These are phyloP conservation scores for Blastobotrys peoriensis DNA, from an alignment of 805 yeast genomes.

Conservation along the genomic window DNA sequence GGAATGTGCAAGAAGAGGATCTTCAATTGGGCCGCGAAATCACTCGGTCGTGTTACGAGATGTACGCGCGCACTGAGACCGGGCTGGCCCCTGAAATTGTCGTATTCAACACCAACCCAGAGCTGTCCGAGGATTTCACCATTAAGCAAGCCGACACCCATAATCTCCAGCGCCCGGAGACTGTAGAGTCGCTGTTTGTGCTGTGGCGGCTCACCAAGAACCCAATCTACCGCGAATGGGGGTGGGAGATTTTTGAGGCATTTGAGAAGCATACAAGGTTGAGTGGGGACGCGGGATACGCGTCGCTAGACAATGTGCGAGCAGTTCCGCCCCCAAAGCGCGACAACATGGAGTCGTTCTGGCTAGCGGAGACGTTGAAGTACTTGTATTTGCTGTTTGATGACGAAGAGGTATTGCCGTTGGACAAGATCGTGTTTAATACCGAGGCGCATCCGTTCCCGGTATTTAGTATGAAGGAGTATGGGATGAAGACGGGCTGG, in stretches of 20 bases:
- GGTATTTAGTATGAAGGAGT: constrained; percentile 43
- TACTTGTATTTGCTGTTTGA: constrained; percentile 77
- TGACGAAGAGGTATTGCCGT: constrained; percentile 52
- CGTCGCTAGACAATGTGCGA: constrained; percentile 65
- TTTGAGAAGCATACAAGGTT: constrained; percentile 57
- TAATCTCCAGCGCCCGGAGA: constrained; percentile 88
- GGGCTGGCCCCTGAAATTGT: constrained; percentile 89
- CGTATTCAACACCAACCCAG: constrained; percentile 59
- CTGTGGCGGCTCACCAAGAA: constrained; percentile 77
- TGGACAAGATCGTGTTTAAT: constrained; percentile 70
- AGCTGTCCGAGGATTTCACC: constrained; percentile 51
- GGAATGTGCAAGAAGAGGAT: constrained; percentile 51
- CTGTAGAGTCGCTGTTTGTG: constrained; percentile 81
- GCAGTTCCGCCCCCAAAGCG: constrained; percentile 42
- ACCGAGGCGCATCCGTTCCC: constrained; percentile 96
- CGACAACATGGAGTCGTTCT: constrained; percentile 85
- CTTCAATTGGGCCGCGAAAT: constrained; percentile 66
- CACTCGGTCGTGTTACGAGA: constrained; percentile 73
- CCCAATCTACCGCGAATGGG: constrained; percentile 79
- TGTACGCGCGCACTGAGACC: constrained; percentile 68
- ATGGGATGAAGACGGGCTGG: constrained; percentile 60
- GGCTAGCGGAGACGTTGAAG: constrained; percentile 91
- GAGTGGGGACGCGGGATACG: constrained; percentile 45
- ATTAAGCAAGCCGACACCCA: constrained; percentile 72
- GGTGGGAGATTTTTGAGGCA: constrained; percentile 73